These are phyloP conservation scores for Lichtheimia hyalospora DNA, from an alignment of 371 early-diverging fungal genomes.

Conservation along the genomic window DNA sequence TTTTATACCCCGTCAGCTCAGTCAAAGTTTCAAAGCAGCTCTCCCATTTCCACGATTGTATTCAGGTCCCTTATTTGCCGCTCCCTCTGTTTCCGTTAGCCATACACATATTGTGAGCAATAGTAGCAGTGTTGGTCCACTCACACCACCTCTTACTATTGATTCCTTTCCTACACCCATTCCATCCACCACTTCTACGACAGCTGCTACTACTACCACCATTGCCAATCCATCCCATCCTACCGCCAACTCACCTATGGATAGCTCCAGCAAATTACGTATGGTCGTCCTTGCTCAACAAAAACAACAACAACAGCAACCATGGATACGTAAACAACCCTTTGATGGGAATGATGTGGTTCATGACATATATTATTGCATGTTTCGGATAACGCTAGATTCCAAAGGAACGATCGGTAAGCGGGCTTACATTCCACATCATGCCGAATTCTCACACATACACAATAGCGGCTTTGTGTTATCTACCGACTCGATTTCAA, in stretches of 20 bases:
- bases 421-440: neutral
- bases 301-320: constrained; percentile 2
- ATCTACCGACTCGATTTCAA: constrained; percentile 26
- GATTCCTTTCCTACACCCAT: neutral
- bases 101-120: constrained; percentile 6
- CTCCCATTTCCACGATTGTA: constrained; percentile 10
- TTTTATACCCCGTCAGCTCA: constrained; percentile 8
- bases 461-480: constrained; percentile 23
- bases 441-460: neutral
- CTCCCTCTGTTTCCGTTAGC: constrained; percentile 9
- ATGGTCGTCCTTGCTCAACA: neutral
- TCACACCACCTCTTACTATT: constrained; percentile 13
- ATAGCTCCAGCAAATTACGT: neutral
- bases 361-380: constrained; percentile 15
- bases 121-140: constrained; percentile 10
- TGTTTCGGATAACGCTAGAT: constrained; percentile 23
- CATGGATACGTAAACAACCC: constrained; percentile 2
- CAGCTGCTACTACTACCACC: too few species aligned
- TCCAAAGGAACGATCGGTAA: constrained; percentile 22
- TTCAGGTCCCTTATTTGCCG: constrained; percentile 13
- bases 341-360: constrained; percentile 12
- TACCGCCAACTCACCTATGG: neutral
- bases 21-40: constrained; percentile 7
- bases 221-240: neutral
- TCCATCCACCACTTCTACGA: too few species aligned